Conservation (phyloP, 805 yeast genomes). For the Tetrapisispora taiwanensis region DNA sequence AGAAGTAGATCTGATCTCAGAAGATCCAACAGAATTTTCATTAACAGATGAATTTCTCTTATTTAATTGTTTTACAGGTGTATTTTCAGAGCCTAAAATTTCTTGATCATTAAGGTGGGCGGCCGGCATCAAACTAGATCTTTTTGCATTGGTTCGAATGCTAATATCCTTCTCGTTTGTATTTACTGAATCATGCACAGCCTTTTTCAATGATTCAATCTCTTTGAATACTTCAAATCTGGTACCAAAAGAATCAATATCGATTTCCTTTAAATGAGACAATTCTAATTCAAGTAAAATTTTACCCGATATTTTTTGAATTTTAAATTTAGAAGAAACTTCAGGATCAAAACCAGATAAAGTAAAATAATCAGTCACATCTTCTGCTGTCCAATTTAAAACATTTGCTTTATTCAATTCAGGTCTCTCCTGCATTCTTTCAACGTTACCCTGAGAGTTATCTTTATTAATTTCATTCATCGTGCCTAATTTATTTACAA, state of each 20-base stretch:
- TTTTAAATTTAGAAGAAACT: constrained; percentile 69
- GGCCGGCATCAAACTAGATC: constrained; percentile 33
- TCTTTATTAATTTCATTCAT: not conserved
- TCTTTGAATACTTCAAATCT: constrained; percentile 86
- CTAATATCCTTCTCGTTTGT: not conserved
- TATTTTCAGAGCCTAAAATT: constrained; percentile 1
- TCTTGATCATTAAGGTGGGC: constrained; percentile 24
- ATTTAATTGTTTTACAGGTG: not conserved
- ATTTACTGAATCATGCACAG: not conserved
- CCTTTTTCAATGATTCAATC: constrained; percentile 52
- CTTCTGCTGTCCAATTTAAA: constrained; percentile 70
- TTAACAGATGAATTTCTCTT: not conserved
- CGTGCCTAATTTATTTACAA: not conserved
- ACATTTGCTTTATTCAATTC: constrained; percentile 28
- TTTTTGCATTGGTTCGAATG: not conserved
- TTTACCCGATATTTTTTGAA: constrained; percentile 82
- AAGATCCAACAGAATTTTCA: not conserved
- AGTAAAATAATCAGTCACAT: constrained; percentile 71
- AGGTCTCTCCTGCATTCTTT: not conserved
- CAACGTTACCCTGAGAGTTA: not conserved
- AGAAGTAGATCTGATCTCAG: not conserved
- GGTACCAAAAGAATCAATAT: constrained; percentile 87
- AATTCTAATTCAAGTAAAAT: constrained; percentile 80
- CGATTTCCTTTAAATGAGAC: constrained; percentile 80
- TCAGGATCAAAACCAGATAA: constrained; percentile 61